phyloP scores from a whole-genome alignment of 2,329 filamentous ascomycete genomes.

The Aspergillus ibericus region DNA sequence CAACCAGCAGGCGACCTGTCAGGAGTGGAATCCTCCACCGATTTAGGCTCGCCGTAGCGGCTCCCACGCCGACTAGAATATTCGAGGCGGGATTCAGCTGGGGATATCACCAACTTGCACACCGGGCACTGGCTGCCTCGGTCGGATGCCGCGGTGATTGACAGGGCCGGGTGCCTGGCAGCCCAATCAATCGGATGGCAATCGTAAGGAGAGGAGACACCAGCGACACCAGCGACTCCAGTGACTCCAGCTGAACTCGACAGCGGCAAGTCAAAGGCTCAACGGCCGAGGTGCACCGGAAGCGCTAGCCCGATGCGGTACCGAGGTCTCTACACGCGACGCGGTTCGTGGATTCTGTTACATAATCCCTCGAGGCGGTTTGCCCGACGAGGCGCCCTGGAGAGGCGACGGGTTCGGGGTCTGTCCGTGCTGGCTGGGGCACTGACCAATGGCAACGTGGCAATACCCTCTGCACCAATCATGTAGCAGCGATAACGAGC shows the following conservation, averaged over 20 bases:
- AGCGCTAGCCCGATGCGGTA: slow-evolving; percentile 6
- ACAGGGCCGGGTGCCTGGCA: neutral
- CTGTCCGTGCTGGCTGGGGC: slow-evolving; percentile 20
- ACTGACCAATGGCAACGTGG: slow-evolving; percentile 17
- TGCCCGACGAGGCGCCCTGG: slow-evolving; percentile 8
- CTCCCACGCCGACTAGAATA: slow-evolving; percentile 1
- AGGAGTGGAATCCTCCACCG: neutral
- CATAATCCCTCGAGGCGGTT: slow-evolving; percentile 12
- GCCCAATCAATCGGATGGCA: neutral
- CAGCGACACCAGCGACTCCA: too few species aligned
- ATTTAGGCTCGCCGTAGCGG: slow-evolving; percentile 11
- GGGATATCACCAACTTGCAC: neutral
- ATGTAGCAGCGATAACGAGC: slow-evolving; percentile 17
- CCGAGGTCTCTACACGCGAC: neutral
- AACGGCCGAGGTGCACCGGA: slow-evolving; percentile 14
- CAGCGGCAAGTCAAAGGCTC: slow-evolving; percentile 1
- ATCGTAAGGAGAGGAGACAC: neutral
- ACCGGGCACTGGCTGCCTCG: neutral
- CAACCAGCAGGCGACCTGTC: slow-evolving; percentile 4
- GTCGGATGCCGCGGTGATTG: neutral
- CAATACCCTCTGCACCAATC: slow-evolving; percentile 6
- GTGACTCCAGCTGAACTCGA: neutral
- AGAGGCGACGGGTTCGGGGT: slow-evolving; percentile 16
- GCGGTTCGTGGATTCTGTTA: slow-evolving; percentile 3
- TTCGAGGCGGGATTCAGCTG: neutral